Base-by-base conservation (phyloP, 768 basidiomycete genomes). In the Russula earlei region DNA sequence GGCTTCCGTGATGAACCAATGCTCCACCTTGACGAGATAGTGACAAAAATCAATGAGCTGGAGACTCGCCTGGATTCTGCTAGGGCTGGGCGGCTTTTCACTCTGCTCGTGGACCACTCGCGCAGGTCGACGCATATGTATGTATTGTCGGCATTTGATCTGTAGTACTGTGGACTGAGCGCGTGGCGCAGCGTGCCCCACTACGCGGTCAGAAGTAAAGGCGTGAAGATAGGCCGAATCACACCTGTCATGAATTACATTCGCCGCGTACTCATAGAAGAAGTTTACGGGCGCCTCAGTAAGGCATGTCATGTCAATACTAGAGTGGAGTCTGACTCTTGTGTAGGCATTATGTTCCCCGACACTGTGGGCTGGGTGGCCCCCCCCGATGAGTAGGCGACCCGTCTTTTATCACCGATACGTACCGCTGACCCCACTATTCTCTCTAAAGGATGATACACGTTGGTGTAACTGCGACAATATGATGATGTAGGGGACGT, bases 231-330 rank as follows among this genome's bases (percentile, higher is more conserved):
- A 29, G 72, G 73, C 3, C 64, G 65, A 36, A 47, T 74, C 11
- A 65, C 71, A 0, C 62, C 66, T 0, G 34, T 74, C 22, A 56
- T 72, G 12, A 75, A 75, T 49, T 77, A 73, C 68, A 19, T 78
- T 10, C 71, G 84, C 33, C 68, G 63, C 15, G 68, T 77, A 49
- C 69, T 85, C 22, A 76, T 85, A 37, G 83, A 85, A 63, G 77
- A 74, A n/a, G 62, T 87, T 1, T 85, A 85, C 66, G 76, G 75
- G 37, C 77, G 81, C 22, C 65, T 85, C 36, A 70, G 78, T 81
- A 53, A 54, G 71, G 64, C 4, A n/a, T n/a, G 22, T 29, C 12
- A 8, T 22, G 9, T 4, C 12, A 7, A 17, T 57, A 14, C 12
- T 3, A 7, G n/a, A 20, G 6, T 10, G 24, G 22, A 31, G 15